phyloP scores from a whole-genome alignment of 2,329 filamentous ascomycete genomes.

The Penicillium sumatraense region DNA sequence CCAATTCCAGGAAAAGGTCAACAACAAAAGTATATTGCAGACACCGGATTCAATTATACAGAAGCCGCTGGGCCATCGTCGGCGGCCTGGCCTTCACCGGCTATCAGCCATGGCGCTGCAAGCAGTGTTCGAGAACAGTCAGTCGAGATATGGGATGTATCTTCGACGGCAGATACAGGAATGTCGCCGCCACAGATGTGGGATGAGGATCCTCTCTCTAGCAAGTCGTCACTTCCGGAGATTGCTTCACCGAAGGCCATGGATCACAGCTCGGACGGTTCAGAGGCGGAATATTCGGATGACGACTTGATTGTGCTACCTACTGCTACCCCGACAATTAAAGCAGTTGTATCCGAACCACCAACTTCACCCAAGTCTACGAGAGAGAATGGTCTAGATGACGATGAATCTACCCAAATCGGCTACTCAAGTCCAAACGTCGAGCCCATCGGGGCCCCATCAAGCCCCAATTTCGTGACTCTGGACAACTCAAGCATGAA shows the following conservation, averaged over 20 bases:
- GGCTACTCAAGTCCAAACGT: slow-evolving; percentile 48
- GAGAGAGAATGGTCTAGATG: slow-evolving; percentile 20
- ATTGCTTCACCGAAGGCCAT: slow-evolving; percentile 26
- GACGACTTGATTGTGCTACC: slow-evolving; percentile 40
- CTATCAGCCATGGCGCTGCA: slow-evolving; percentile 29
- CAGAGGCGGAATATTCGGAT: slow-evolving; percentile 34
- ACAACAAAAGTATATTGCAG: slow-evolving; percentile 35
- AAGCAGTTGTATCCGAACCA: slow-evolving; percentile 38
- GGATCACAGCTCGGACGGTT: slow-evolving; percentile 25
- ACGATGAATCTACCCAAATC: slow-evolving; percentile 24
- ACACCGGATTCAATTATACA: slow-evolving; percentile 38
- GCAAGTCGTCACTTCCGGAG: slow-evolving; percentile 40
- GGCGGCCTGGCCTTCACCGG: slow-evolving; percentile 33
- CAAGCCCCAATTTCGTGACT: slow-evolving; percentile 44
- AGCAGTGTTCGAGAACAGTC: slow-evolving; percentile 35
- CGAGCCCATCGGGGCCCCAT: slow-evolving; percentile 31
- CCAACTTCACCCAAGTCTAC: slow-evolving; percentile 31
- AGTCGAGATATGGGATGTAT: slow-evolving; percentile 40
- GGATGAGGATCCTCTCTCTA: slow-evolving; percentile 44
- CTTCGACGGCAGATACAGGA: slow-evolving; percentile 40
- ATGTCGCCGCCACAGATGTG: slow-evolving; percentile 44
- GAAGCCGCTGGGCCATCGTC: slow-evolving; percentile 34
- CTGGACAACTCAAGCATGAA: slow-evolving; percentile 45
- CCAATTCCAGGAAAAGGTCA: slow-evolving; percentile 47
- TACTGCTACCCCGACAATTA: slow-evolving; percentile 42